Evolutionary conservation across 2,329 filamentous ascomycete species (phyloP), one percentile per base, ranked within the genome.

Genomic region (Trichophyton mentagrophytes): DNA sequence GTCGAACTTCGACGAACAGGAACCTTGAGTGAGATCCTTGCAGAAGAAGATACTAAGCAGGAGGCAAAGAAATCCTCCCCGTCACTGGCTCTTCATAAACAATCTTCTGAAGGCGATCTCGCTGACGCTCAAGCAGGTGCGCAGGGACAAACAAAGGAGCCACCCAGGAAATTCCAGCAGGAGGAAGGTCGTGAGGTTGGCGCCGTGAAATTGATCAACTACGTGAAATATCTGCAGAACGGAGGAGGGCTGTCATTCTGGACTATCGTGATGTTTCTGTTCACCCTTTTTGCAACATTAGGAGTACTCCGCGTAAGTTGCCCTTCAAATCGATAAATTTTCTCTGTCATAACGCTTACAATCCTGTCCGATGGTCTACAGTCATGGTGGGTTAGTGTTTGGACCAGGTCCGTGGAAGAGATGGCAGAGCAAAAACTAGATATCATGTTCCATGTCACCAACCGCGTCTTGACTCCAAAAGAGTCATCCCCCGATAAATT

Each of bases 171-270:
- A 70, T 92, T 91, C 65, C 82, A 88, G 27, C 85, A 90, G 68
- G 87, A 90, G 2, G 89, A 93, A 70, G 77, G 76, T n/a, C 81
- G 85, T 61, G 86, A 89, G 68, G 80, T 81, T 59, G 89, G 89
- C 0, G 80, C 84, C 3, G 83, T 92, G 36, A 85, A 85, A 66
- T 77, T 77, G 22, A 77, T 78, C 5, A 80, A 91, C n/a, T 92
- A 91, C 64, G 68, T 76, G 11, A 78, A 79, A 0, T 93, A 91
- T 67, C 72, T 91, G 13, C 78, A 77, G 8, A 82, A 84, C 25
- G 87, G 82, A 63, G 88, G 87, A 15, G 84, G 85, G 8, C 76
- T 78, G 65, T 68, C 75, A 13, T 83, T 83, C 66, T 89, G 86
- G 86, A 64, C 69, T 0, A 64, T 81, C 4, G 80, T 81, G 15